These are phyloP conservation scores for Penicillium palitans DNA, from an alignment of 2,329 filamentous ascomycete genomes.

Conservation along the genomic window DNA sequence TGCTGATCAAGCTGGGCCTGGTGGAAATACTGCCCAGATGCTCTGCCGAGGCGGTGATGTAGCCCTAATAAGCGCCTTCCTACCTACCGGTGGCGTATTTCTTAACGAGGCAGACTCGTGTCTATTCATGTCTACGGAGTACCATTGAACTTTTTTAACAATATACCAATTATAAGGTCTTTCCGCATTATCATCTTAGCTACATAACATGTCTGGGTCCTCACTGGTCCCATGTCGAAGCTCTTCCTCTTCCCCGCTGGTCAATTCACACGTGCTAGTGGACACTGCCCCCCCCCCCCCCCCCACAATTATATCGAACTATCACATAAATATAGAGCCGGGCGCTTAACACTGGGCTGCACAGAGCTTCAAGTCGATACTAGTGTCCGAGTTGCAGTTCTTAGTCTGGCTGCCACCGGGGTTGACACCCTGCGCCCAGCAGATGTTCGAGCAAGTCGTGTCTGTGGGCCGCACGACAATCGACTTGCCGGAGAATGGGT, in stretches of 20 bases:
- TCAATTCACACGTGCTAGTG: conserved; percentile 1
- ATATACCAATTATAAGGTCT: background rate
- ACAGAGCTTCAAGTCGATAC: conserved; percentile 36
- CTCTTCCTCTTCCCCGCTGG: background rate
- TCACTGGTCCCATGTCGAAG: background rate
- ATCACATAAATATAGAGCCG: background rate
- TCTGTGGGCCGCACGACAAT: conserved; percentile 30
- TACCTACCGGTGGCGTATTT: background rate
- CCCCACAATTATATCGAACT: background rate
- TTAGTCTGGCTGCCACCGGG: conserved; percentile 35
- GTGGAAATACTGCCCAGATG: conserved; percentile 9
- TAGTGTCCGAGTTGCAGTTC: conserved; percentile 27
- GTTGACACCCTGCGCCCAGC: conserved; percentile 34
- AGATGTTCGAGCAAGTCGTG: conserved; percentile 29
- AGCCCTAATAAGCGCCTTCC: conserved; percentile 9
- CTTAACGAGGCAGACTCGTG: background rate
- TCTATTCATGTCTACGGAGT: background rate
- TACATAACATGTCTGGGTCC: background rate
- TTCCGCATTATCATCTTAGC: background rate
- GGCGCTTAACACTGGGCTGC: conserved; percentile 25
- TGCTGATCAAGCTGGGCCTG: conserved; percentile 8
- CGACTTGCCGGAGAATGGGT: conserved; percentile 38
- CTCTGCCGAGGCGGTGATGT: conserved; percentile 5
- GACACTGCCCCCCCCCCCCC: background rate
- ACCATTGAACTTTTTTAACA: no score